Percentiles rank a stretch among this genome's conserved stretches.
These are phyloP conservation scores for Dujonia santamariae DNA, from an alignment of 1,139 yeast genomes.

Conservation along the genomic window DNA sequence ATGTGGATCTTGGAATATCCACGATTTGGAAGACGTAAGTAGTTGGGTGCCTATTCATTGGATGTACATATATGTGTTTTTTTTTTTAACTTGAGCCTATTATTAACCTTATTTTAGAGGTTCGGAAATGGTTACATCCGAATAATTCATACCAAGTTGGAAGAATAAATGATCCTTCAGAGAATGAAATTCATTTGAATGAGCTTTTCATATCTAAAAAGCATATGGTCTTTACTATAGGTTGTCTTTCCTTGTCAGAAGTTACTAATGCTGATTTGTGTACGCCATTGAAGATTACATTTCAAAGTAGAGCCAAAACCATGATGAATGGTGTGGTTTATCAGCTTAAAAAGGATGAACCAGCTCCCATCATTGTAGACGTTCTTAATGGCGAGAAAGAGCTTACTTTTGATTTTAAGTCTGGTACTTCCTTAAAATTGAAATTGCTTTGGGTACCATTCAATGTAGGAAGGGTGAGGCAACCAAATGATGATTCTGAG, in stretches of 20 bases:
- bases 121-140: constrained; percentile 13
- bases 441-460: constrained; percentile 24
- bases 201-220: constrained; percentile 29
- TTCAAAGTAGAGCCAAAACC: constrained; percentile 31
- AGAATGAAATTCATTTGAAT: constrained; percentile 15
- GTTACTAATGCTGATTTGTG: constrained; percentile 11
- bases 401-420: constrained; percentile 19
- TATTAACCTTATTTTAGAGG: background rate
- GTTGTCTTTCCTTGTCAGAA: constrained; percentile 8
- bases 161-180: constrained; percentile 17
- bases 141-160: constrained; percentile 26
- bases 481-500: constrained; percentile 4
- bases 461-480: constrained; percentile 13
- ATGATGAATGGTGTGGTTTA: constrained; percentile 25
- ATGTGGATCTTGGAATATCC: constrained; percentile 8
- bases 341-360: constrained; percentile 19
- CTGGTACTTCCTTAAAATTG: constrained; percentile 15
- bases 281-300: constrained; percentile 20
- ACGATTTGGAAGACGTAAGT: constrained; percentile 5
- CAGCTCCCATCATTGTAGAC: constrained; percentile 12
- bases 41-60: background rate
- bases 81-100: background rate
- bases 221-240: constrained; percentile 24
- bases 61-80: background rate
- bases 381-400: constrained; percentile 15